Conservation (phyloP, 225 moss, liverwort and hornwort species). For the Polytrichum formosum region DNA sequence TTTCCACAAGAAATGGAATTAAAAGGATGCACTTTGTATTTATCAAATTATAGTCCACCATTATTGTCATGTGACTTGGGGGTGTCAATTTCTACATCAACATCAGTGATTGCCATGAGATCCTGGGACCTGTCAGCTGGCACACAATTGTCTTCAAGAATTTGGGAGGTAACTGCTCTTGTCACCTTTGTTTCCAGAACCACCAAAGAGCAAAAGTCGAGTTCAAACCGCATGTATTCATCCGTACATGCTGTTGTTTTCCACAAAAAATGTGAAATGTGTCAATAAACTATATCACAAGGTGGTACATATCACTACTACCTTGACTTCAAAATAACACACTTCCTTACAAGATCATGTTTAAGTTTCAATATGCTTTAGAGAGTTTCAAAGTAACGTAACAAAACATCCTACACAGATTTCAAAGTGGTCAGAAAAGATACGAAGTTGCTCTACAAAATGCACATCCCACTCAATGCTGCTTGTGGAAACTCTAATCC, state of each 20-base stretch:
- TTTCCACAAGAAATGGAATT: too few relatives aligned
- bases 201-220: slow-evolving; percentile 88
- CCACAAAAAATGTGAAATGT: background rate
- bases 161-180: slow-evolving; percentile 60
- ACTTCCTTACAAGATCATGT: background rate
- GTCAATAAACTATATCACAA: background rate
- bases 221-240: slow-evolving; percentile 81
- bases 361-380: background rate
- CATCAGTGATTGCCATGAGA: slow-evolving; percentile 33
- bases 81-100: slow-evolving; percentile 16
- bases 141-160: slow-evolving; percentile 86
- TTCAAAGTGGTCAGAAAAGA: too few relatives aligned
- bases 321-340: background rate
- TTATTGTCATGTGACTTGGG: slow-evolving; percentile 17
- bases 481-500: too few relatives aligned
- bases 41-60: slow-evolving; percentile 29
- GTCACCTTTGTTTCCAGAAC: slow-evolving; percentile 89
- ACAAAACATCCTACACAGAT: too few relatives aligned
- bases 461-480: too few relatives aligned
- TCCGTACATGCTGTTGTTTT: slow-evolving; percentile 70
- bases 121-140: slow-evolving; percentile 91
- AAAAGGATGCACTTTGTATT: background rate
- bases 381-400: background rate
- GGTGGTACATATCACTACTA: background rate
- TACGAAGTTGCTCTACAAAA: too few relatives aligned